Base-by-base conservation (phyloP, 148 eudicot species). In the Chenopodium formosanum region DNA sequence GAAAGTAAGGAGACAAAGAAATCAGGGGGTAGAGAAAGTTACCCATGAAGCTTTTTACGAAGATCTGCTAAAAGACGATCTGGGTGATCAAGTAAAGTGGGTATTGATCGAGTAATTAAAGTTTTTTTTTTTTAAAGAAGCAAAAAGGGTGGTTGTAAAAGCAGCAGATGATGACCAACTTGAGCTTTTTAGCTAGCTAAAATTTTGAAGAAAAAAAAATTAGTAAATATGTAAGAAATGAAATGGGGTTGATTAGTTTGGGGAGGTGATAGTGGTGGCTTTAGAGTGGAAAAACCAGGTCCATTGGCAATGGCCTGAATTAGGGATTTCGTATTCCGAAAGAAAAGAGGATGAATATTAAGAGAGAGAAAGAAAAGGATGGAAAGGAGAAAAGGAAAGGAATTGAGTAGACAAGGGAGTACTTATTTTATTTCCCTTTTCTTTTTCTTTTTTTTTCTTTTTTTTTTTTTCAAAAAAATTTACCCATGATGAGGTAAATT, bases 281-380 rank as follows among this genome's bases (percentile, higher is more conserved):
- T 14, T 32, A 69, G 27, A 13, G 2, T 52, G 67, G 16, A 34
- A 63, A 63, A 5, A 48, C 7, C 14, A 64, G 64, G 77, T 77
- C 70, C 82, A 76, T 79, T 77, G 75, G 29, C 73, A 44, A 75
- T 32, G 74, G 67, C 68, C 44, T 75, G 37, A 37, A 80, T 86
- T 84, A 80, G 91, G 88, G 91, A 82, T 89, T 82, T 75, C 78
- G 68, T 71, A 48, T 78, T 47, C 76, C 23, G 56, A 47, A 84
- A 84, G 86, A 84, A 84, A 84, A 10, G 73, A 40, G 5, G 70
- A 37, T 52, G 78, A 78, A 63, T 64, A 78, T 40, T 32, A 29
- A 27, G 64, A 72, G 9, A 32, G 70, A 3, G 67, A 62, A 25
- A 23, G 3, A 40, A 40, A 40, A 7, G 8, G 44, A 40, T 40